Evolutionary conservation across 2,329 filamentous ascomycete species (phyloP).

Genomic region (Claviceps maximensis): DNA sequence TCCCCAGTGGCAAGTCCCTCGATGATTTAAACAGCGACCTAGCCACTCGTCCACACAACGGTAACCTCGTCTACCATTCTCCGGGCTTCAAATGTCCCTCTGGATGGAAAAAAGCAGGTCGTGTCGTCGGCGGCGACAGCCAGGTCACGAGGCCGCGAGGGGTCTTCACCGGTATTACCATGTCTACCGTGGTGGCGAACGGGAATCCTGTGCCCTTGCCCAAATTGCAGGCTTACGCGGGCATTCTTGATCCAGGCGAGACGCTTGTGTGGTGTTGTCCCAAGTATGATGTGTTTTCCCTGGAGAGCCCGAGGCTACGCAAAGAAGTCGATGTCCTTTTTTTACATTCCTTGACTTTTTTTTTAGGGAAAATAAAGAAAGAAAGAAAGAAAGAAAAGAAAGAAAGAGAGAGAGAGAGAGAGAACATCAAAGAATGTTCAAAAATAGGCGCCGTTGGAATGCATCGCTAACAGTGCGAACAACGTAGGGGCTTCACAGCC

Average conservation of each 20-base stretch:
- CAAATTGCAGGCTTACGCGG: neutral
- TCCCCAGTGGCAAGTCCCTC: conserved; percentile 10
- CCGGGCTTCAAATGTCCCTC: conserved; percentile 13
- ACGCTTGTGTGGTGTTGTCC: conserved; percentile 13
- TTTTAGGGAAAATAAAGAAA: too few species aligned
- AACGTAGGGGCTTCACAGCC: conserved; percentile 8
- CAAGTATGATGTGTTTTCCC: conserved; percentile 6
- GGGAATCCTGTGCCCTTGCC: neutral
- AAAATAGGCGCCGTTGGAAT: neutral
- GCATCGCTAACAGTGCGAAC: neutral
- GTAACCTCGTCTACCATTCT: conserved; percentile 11
- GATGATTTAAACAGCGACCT: conserved; percentile 4
- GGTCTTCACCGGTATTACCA: conserved; percentile 7
- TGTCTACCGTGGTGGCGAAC: neutral
- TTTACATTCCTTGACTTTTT: too few species aligned
- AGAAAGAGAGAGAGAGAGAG: too few species aligned
- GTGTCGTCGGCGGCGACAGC: conserved; percentile 5
- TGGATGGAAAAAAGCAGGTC: conserved; percentile 13
- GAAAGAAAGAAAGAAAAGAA: neutral
- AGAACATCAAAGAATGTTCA: too few species aligned
- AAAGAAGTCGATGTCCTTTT: neutral
- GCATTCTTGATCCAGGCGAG: conserved; percentile 9
- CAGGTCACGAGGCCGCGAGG: conserved; percentile 1
- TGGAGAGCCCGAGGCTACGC: too few species aligned
- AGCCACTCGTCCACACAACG: conserved; percentile 1